Base-by-base conservation (phyloP, 305 asterid species). In the Rubia balearica region DNA sequence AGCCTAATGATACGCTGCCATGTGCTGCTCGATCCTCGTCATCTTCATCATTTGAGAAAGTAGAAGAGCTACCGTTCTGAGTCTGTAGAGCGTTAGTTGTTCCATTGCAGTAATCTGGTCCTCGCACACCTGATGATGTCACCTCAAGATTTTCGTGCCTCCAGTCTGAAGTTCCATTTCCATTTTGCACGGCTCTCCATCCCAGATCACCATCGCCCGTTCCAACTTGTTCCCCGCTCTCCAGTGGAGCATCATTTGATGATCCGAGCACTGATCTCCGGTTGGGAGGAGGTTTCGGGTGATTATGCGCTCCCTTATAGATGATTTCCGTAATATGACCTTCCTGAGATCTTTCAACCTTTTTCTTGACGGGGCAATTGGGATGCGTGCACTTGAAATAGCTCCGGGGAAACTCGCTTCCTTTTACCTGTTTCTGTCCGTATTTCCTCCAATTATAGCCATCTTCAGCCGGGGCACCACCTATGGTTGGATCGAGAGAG, bases 11-110 rank as follows among this genome's bases (percentile, higher is more conserved):
- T 16, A 79, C 85, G 73, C 97, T 92, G 75, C 88, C 90, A 71
- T 82, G 94, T 5, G 95, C 87, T 7, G 67, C 90, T 1, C 85
- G 88, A 61, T 88, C 91, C 62, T 88, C 89, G 3, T 89, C 96
- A 53, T 91, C 95, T 74, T 88, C 97, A 40, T 88, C 90, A 71
- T 90, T 91, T 62, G 96, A 89, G 78, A 86, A 78, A 72, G 85
- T 86, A 53, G 87, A 84, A 66, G 96, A 86, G 75, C 71, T 7
- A 38, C 84, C 82, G 75, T 71, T 80, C 41, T 75, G 94, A 79
- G 84, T 78, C 78, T 53, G 84, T 49, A 85, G 67, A 68, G 79
- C 27, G 68, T 61, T 55, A 33, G 67, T 55, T 38, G 73, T 71
- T 73, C 87, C 83, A 9, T 78, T 78, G 84, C 74, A 74, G 72